Percentiles rank a stretch among this genome's conserved stretches.
Conservation (phyloP, 192 early-diverging fungal genomes). For the Allomyces arbusculus region DNA sequence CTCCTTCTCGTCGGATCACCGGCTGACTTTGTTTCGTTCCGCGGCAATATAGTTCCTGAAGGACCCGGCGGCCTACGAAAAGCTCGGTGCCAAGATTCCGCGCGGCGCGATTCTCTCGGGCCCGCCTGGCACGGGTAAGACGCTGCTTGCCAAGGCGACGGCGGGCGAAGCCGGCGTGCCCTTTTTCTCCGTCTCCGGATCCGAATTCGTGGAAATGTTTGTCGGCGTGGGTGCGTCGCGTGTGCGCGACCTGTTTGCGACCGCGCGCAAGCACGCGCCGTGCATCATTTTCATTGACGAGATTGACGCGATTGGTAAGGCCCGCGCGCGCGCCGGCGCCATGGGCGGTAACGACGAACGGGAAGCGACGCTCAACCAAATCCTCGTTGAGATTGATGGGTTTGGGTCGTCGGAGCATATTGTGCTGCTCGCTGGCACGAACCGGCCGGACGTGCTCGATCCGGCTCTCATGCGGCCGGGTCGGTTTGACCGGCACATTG, state of each 20-base stretch:
- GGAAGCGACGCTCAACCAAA: constrained; percentile 89
- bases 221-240: constrained; percentile 85
- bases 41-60: constrained; percentile 48
- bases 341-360: constrained; percentile 95
- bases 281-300: constrained; percentile 99
- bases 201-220: constrained; percentile 99
- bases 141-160: constrained; percentile 95
- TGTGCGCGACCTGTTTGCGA: constrained; percentile 90
- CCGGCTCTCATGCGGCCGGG: constrained; percentile 89
- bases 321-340: constrained; percentile 65
- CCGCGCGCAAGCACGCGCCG: constrained; percentile 88
- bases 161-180: constrained; percentile 97
- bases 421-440: constrained; percentile 93
- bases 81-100: constrained; percentile 92
- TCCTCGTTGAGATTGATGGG: constrained; percentile 98
- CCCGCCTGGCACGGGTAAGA: constrained; percentile 92
- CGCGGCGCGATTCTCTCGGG: constrained; percentile 91
- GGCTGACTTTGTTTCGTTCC: background rate
- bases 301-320: constrained; percentile 98
- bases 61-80: constrained; percentile 75
- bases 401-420: constrained; percentile 74
- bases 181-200: constrained; percentile 94
- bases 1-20: too few relatives aligned
- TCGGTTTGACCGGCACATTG: constrained; percentile 94
- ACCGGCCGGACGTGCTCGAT: constrained; percentile 91